Base-by-base conservation (phyloP, 495 filamentous ascomycete genomes). In the Annulohypoxylon stygium region DNA sequence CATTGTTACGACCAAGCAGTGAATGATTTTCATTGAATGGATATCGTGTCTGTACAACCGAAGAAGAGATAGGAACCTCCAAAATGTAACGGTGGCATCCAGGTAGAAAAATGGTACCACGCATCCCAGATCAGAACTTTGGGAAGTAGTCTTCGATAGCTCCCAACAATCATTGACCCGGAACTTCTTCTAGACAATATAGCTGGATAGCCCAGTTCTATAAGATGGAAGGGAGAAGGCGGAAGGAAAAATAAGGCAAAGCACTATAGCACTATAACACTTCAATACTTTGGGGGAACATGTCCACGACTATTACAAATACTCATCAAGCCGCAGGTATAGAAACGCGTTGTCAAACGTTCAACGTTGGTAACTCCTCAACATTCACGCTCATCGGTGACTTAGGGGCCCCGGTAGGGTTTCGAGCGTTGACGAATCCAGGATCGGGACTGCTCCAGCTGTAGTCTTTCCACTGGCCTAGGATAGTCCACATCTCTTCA, bases 401-500 rank as follows among this genome's bases (percentile, higher is more conserved):
- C 48, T 75, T 79, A 8, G 45, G 6, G 7, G 65, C 33, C 18
- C 77, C 77, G 1, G 57, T 23, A 41, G 58, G 61, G 18, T 72
- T 74, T 25, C 78, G 61, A 59, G 76, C 48, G 63, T 93, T 94
- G 43, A 90, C 84, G 69, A 88, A 94, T 2, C 83, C 88, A 11
- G 83, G 76, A 0, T 78, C 81, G 0, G 92, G 92, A 73, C 92
- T 94, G 3, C 81, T 81, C 93, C 93, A 96, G 11, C 83, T 83
- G 74, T 90, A 93, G 69, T 93, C 93, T 26, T 91, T 83, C 90
- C 92, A 94, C 18, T 85, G 79, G 3, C 90, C 90, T 57, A 96
- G 75, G 0, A 90, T 82, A 47, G 88, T 83, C 79, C 89, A 88
- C 67, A 96, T 78, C 73, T 82, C 86, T 64, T 87, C 82, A 0